Conservation (phyloP, 2,329 filamentous ascomycete species). For the Phaeophleospora eucalypticola region DNA sequence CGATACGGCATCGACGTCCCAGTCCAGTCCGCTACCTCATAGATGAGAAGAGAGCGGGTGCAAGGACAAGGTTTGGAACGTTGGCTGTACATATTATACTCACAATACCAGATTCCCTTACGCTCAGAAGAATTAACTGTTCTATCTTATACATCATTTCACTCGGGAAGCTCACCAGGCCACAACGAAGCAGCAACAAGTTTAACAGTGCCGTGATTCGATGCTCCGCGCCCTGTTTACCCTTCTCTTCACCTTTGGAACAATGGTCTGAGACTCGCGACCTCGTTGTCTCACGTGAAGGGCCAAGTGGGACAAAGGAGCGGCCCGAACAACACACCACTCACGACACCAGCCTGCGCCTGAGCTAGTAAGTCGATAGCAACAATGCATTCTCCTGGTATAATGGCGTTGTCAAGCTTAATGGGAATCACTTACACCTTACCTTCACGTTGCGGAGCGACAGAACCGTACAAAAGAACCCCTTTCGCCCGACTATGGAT, state of each 20-base stretch:
- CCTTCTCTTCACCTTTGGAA: too few relatives aligned
- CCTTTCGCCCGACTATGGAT: too few relatives aligned
- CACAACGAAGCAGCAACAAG: background rate
- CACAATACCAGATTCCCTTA: background rate
- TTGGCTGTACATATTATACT: background rate
- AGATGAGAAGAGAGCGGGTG: background rate
- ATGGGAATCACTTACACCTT: too few relatives aligned
- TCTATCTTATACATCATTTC: background rate
- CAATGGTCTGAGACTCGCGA: too few relatives aligned
- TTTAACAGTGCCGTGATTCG: too few relatives aligned
- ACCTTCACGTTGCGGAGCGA: too few relatives aligned
- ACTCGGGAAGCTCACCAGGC: background rate
- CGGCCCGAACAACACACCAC: background rate
- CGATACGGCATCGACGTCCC: constrained; percentile 80
- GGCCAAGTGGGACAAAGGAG: background rate
- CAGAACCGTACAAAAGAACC: too few relatives aligned
- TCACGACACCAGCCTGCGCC: background rate
- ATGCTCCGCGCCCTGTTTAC: too few relatives aligned
- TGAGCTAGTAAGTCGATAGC: background rate
- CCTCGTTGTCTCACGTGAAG: background rate
- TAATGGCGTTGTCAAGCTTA: too few relatives aligned
- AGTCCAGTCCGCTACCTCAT: constrained; percentile 13
- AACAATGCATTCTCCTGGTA: background rate
- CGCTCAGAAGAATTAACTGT: background rate
- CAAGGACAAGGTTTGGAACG: background rate